phyloP scores from a whole-genome alignment of 805 yeast genomes.

The Starmerella apis region DNA sequence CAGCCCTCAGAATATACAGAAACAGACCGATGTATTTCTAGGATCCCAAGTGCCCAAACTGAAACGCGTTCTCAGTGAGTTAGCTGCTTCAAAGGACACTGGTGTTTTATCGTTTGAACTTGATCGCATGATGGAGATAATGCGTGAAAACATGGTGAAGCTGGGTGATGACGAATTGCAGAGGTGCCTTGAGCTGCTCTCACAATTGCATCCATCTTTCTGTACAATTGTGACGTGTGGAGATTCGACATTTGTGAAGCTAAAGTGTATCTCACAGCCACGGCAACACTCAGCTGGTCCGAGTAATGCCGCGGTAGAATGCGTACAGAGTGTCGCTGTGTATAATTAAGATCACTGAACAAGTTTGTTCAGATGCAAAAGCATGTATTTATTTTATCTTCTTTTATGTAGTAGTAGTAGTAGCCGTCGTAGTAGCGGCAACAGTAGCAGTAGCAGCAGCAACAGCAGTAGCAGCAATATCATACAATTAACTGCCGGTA shows the following conservation, averaged over 20 bases:
- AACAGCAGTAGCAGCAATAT: too few species aligned
- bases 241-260: constrained; percentile 22
- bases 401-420: too few species aligned
- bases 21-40: constrained; percentile 20
- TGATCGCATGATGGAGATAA: constrained; percentile 19
- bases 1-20: constrained; percentile 10
- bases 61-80: constrained; percentile 20
- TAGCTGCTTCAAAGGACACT: constrained; percentile 6
- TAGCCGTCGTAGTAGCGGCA: too few species aligned
- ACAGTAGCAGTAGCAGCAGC: too few species aligned
- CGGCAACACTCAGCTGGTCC: not conserved
- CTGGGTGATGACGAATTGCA: constrained; percentile 25
- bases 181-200: constrained; percentile 23
- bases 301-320: not conserved
- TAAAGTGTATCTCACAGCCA: not conserved
- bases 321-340: constrained; percentile 1
- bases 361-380: not conserved
- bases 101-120: constrained; percentile 15
- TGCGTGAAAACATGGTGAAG: constrained; percentile 23
- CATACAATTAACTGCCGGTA: too few species aligned
- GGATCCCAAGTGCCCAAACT: constrained; percentile 25
- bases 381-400: too few species aligned
- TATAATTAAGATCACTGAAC: not conserved
- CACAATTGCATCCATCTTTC: constrained; percentile 23
- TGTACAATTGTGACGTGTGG: constrained; percentile 27